A percentile compares a stretch with the other conserved stretches of the same genome.
Evolutionary conservation across 768 basidiomycete genomes (phyloP).

Genomic region (Tricholoma sp.): DNA sequence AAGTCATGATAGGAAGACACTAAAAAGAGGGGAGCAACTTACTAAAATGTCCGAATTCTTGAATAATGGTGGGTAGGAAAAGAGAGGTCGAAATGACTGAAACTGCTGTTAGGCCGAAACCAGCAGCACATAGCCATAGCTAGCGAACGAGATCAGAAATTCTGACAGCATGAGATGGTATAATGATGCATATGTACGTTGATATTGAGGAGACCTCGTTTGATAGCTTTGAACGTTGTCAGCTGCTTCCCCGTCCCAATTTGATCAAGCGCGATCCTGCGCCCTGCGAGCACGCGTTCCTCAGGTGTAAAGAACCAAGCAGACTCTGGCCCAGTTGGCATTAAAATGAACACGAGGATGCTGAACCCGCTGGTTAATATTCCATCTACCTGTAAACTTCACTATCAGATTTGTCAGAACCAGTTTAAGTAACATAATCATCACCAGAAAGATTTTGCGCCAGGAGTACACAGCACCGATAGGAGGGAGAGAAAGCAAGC

Average conservation of each 20-base stretch:
- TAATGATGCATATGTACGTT: background rate
- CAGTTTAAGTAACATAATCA: background rate
- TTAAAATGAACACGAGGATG: background rate
- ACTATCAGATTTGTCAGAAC: background rate
- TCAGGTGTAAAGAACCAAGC: background rate
- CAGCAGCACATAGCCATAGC: background rate
- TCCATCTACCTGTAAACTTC: background rate
- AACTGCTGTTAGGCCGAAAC: background rate
- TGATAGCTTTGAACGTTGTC: background rate
- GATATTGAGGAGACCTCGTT: background rate
- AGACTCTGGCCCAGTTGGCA: background rate
- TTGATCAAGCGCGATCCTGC: background rate
- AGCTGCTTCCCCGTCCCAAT: background rate
- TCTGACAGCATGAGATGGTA: background rate
- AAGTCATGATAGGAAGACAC: background rate
- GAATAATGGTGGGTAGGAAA: background rate
- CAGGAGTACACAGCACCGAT: background rate
- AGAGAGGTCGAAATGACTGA: background rate
- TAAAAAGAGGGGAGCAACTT: background rate
- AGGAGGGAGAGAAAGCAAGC: background rate
- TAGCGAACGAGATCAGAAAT: background rate
- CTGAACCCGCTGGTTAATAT: background rate
- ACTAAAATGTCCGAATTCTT: background rate
- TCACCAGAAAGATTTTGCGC: background rate
- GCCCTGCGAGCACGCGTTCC: background rate